Base-by-base conservation (phyloP, 176 grass and related monocot genomes). In the Oryza glumipatula region DNA sequence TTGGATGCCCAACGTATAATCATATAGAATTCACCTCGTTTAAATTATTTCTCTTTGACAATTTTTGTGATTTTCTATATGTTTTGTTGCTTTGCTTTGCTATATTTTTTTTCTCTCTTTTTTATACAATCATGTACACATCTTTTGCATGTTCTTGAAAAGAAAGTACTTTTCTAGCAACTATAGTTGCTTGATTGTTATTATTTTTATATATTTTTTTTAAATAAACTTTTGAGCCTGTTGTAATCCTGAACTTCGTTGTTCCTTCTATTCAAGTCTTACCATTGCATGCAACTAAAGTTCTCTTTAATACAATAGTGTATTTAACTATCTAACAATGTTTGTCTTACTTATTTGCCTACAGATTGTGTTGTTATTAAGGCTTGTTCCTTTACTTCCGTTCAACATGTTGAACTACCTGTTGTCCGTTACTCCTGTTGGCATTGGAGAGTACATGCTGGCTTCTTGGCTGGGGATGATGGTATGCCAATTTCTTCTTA, bases 371-470 rank as follows among this genome's bases (percentile, higher is more conserved):
- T 75, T 98, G 83, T 74, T 99, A 78, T 82, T 99, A 68, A 94
- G 97, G 83, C 84, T 99, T 84, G 97, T 99, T 58, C 97, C 97
- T 73, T 83, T 99, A 74, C 97, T 99, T 82, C 97, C 97, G 0
- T 99, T 99, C 83, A 99, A 99, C 87, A 99, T 99, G 97, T 89
- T 99, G 84, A 99, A 99, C 78, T 99, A 99, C 90, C 85, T 99
- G 36, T 82, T 99, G 36, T 99, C 97, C 80, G 97, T 99, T 82
- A 99, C 97, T 86, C 97, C 97, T 89, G 90, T 99, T 92, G 89
- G 94, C 78, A 90, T 96, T 89, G 88, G 87, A 71, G 97, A 96
- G 86, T 99, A 96, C 86, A 99, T 99, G 91, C 70, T 99, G 39
- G 97, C 97, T 81, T 94, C 97, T 84, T 99, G 97, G 97, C 64